Conservation (phyloP, 2,329 filamentous ascomycete species). For the Myriosclerotinia scirpicola region DNA sequence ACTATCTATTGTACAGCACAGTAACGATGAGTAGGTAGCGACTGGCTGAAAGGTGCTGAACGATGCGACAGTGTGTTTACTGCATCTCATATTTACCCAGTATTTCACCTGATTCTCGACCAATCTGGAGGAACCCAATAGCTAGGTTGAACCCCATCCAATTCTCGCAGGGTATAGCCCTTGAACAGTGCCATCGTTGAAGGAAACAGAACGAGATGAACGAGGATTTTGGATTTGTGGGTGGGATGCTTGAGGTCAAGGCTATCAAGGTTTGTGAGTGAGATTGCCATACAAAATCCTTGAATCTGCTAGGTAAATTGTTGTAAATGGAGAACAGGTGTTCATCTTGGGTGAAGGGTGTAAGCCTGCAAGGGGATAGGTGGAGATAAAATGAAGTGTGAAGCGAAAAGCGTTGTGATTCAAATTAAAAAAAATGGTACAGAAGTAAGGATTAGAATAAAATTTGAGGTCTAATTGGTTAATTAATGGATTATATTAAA, state of each 20-base stretch:
- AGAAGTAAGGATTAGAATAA: not conserved
- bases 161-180: conserved; percentile 1
- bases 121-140: conserved; percentile 20
- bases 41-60: not conserved
- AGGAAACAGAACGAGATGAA: not conserved
- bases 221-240: not conserved
- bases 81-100: not conserved
- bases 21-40: not conserved
- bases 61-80: conserved; percentile 4
- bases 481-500: not conserved
- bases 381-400: not conserved
- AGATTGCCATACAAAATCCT: not conserved
- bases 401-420: not conserved
- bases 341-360: too few relatives aligned
- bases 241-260: not conserved
- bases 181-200: conserved; percentile 22
- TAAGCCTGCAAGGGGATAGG: too few relatives aligned
- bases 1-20: not conserved
- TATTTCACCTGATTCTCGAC: conserved; percentile 10
- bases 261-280: not conserved
- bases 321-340: too few relatives aligned
- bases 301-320: too few relatives aligned
- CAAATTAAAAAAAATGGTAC: not conserved
- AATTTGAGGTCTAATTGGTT: not conserved
- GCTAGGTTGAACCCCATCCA: conserved; percentile 18